Evolutionary conservation across 208 protist species (phyloP), one percentile per base, ranked within the genome.

Genomic region (Trypanosomatidae sp.): DNA sequence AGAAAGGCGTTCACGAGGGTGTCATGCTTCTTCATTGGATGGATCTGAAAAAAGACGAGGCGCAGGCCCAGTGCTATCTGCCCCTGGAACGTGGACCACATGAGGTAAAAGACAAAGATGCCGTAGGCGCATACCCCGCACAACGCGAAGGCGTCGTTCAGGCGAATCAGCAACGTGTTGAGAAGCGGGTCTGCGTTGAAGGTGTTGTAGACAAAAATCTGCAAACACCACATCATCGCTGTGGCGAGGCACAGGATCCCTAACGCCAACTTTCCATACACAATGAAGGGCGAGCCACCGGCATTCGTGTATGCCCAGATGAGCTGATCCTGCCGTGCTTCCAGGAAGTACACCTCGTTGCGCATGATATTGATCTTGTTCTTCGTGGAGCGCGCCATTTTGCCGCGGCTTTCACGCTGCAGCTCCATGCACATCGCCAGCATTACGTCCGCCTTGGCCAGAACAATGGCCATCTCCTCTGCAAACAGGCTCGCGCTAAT

Each of bases 1-100:
- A 99, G 74, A 62, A 99, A 98, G 33, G 94, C 80, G 77, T 98
- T 98, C 79, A 99, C 94, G 50, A 98, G 86, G 10, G 98, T 99
- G 64, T 83, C 93, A 36, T 91, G 89, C 50, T 93, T 52, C 74
- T 94, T 92, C 89, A 97, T 95, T 1, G 93, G 93, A 69, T 97
- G 86, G 30, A 97, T 91, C 62, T 89, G 84, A 70, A 97, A 95
- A 62, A 95, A 83, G 43, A 97, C 65, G 58, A 97, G 76, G 65
- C 89, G 86, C 15, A 94, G 79, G 13, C 96, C 97, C 53, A 98
- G 85, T 65, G 94, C 93, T 50, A 98, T 91, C 55, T 93, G 95
- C 28, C 97, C 97, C 66, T 98, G 93, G 53, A 99, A 85, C 0
- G 89, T 87, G 39, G 88, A 88, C 86, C 94, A 95, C 33, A 96